Evolutionary conservation across 2,329 filamentous ascomycete species (phyloP).

Genomic region (Fusarium zealandicum): DNA sequence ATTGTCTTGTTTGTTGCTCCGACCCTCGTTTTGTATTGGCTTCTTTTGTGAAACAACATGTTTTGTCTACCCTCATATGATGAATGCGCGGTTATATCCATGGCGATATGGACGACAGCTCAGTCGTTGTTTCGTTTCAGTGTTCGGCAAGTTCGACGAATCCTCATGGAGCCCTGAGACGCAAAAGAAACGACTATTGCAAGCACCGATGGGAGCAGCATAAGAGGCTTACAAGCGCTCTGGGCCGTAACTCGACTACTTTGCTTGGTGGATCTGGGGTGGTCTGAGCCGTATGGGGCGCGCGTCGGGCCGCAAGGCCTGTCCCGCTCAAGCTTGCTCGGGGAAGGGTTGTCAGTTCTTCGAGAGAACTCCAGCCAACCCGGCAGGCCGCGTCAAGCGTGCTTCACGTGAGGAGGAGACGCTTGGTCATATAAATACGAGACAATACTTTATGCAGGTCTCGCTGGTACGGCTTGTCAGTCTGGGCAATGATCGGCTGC

Average conservation of each 20-base stretch:
- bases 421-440: constrained; percentile 14
- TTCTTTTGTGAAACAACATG: not conserved
- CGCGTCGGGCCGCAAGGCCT: constrained; percentile 43
- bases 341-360: constrained; percentile 25
- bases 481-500: not conserved
- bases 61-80: too few species aligned
- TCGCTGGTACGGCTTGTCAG: not conserved
- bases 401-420: constrained; percentile 37
- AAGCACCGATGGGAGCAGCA: constrained; percentile 8
- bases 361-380: constrained; percentile 33
- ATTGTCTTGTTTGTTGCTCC: not conserved
- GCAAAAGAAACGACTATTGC: constrained; percentile 1
- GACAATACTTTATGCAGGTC: not conserved
- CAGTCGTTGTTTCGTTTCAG: too few species aligned
- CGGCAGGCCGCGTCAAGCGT: constrained; percentile 38
- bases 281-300: constrained; percentile 32
- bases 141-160: not conserved
- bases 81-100: too few species aligned
- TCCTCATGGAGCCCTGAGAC: not conserved
- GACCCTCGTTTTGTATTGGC: not conserved
- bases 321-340: constrained; percentile 35
- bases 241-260: constrained; percentile 13
- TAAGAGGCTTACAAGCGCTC: not conserved
- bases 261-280: constrained; percentile 25
- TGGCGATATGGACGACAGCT: too few species aligned